Evolutionary conservation across 768 basidiomycete species (phyloP).

Genomic region (Kwoniella shandongensis): DNA sequence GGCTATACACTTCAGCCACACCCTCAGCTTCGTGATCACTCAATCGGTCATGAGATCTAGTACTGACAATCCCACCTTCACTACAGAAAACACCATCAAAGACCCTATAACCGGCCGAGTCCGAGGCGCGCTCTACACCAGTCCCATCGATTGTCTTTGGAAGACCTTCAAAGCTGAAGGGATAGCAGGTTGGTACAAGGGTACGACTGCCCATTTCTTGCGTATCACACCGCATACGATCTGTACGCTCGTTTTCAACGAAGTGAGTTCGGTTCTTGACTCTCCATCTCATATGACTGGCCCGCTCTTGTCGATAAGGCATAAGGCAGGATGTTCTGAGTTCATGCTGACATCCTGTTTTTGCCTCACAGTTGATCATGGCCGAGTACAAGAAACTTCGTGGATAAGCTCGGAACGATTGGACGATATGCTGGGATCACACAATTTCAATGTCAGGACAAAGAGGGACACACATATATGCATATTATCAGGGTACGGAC

Average conservation of each 20-base stretch:
- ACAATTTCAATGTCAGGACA: too few species aligned
- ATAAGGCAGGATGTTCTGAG: too few species aligned
- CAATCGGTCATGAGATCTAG: not conserved
- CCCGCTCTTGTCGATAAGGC: not conserved
- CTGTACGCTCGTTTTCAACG: slow-evolving; percentile 83
- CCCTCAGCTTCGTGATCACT: too few species aligned
- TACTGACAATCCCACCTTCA: too few species aligned
- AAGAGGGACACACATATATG: too few species aligned
- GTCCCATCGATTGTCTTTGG: slow-evolving; percentile 93
- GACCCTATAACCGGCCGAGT: slow-evolving; percentile 51
- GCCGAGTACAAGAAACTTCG: slow-evolving; percentile 42
- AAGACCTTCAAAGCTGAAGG: slow-evolving; percentile 92
- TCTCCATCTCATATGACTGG: not conserved
- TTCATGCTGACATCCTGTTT: not conserved
- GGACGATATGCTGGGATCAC: too few species aligned
- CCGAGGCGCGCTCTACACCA: slow-evolving; percentile 76
- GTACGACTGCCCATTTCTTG: slow-evolving; percentile 89
- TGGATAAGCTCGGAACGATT: not conserved
- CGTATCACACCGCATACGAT: slow-evolving; percentile 89
- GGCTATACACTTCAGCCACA: too few species aligned
- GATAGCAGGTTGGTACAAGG: slow-evolving; percentile 92
- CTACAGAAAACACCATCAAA: slow-evolving; percentile 50
- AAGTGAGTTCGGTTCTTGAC: slow-evolving; percentile 31
- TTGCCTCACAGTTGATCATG: slow-evolving; percentile 39
- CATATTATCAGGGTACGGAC: too few species aligned